Evolutionary conservation across 2,329 filamentous ascomycete genomes (phyloP).

Genomic region (Tolypocladium cylindrosporum): DNA sequence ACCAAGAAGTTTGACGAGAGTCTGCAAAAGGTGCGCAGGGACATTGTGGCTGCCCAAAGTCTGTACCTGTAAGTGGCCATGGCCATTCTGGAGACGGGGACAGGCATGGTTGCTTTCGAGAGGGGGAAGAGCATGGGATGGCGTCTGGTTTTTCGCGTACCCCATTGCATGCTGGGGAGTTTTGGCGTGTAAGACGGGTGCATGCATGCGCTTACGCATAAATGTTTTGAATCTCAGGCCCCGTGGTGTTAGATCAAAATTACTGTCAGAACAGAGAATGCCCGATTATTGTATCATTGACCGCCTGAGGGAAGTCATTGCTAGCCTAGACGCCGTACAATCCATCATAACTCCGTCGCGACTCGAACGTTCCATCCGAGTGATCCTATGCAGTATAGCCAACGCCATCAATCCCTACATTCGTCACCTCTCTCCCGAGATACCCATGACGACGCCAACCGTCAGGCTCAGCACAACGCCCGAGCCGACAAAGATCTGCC

Average conservation of each 20-base stretch:
- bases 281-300: not conserved
- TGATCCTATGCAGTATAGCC: not conserved
- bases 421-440: constrained; percentile 24
- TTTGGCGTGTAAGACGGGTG: not conserved
- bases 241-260: not conserved
- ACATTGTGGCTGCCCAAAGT: constrained; percentile 91
- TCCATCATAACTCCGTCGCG: not conserved
- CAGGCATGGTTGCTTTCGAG: not conserved
- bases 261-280: not conserved
- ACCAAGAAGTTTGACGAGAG: constrained; percentile 85
- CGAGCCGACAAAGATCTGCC: constrained; percentile 77
- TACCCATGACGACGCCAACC: constrained; percentile 56
- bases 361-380: not conserved
- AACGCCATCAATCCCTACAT: not conserved
- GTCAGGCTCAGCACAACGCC: constrained; percentile 72
- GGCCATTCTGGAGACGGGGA: not conserved
- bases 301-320: too few species aligned
- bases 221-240: not conserved
- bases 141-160: not conserved
- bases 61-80: constrained; percentile 57
- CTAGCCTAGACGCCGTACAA: not conserved
- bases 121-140: not conserved
- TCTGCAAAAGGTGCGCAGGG: constrained; percentile 75
- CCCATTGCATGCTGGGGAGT: not conserved
- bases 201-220: not conserved